Conservation (phyloP, 2,329 filamentous ascomycete species). For the Fusarium guadeloupense region DNA sequence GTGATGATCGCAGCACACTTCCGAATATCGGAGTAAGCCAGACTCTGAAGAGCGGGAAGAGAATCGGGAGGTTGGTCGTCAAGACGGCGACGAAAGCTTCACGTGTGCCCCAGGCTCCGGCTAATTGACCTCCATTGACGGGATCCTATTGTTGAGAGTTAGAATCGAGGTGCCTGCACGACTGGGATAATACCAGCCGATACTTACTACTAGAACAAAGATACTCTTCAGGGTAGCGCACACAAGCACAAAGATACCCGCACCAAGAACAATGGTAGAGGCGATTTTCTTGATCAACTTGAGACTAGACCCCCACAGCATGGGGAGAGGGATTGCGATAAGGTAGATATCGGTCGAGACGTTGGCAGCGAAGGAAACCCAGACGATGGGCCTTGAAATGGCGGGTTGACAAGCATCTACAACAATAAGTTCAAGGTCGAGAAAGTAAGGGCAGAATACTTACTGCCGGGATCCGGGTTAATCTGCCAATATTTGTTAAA, state of each 20-base stretch:
- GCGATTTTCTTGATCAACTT: conserved; percentile 50
- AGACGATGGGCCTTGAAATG: conserved; percentile 60
- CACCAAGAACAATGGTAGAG: conserved; percentile 50
- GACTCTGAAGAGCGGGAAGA: conserved; percentile 54
- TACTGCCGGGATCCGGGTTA: conserved; percentile 64
- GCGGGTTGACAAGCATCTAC: conserved; percentile 58
- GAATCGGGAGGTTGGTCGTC: conserved; percentile 53
- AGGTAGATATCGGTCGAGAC: conserved; percentile 66
- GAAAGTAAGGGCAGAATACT: conserved; percentile 33
- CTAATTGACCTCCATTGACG: conserved; percentile 49
- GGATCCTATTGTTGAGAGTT: conserved; percentile 44
- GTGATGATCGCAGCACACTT: conserved; percentile 47
- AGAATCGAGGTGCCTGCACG: rapidly evolving
- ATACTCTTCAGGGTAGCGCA: conserved; percentile 51
- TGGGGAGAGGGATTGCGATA: conserved; percentile 64
- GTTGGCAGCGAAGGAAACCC: conserved; percentile 60
- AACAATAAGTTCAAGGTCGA: background rate
- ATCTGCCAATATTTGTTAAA: conserved; percentile 67
- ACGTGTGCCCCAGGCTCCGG: conserved; percentile 52
- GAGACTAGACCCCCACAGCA: conserved; percentile 52
- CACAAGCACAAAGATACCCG: conserved; percentile 52
- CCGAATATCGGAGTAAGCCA: conserved; percentile 50
- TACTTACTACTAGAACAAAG: conserved; percentile 50
- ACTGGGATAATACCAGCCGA: rapidly evolving
- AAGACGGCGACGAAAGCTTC: conserved; percentile 55